phyloP scores from a whole-genome alignment of 2,329 filamentous ascomycete genomes.

The Penicillium psychrosexuale region DNA sequence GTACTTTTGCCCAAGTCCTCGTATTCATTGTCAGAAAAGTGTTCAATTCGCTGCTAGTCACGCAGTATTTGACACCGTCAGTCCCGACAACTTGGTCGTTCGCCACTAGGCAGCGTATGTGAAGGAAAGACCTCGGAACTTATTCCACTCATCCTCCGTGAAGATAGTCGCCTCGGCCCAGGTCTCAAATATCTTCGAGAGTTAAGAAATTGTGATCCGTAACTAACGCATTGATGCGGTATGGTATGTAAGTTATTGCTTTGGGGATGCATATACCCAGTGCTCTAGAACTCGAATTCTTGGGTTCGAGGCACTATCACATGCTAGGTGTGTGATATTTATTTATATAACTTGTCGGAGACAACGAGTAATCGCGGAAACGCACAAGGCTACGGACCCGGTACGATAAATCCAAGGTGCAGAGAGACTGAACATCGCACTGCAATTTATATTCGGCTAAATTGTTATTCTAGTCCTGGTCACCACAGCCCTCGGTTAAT shows the following conservation, averaged over 20 bases:
- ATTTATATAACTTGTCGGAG: not conserved
- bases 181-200: not conserved
- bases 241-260: not conserved
- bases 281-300: not conserved
- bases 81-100: slow-evolving; percentile 3
- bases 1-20: not conserved
- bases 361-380: not conserved
- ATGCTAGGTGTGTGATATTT: not conserved
- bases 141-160: not conserved
- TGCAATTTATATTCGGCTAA: too few species aligned
- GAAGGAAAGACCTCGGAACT: not conserved
- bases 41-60: slow-evolving; percentile 1
- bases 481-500: too few species aligned
- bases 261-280: not conserved
- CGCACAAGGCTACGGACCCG: not conserved
- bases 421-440: not conserved
- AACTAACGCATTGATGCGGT: not conserved
- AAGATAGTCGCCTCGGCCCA: not conserved
- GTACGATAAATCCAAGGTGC: not conserved
- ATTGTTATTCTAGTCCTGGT: too few species aligned
- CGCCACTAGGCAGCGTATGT: not conserved
- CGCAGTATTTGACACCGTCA: not conserved
- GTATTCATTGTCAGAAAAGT: not conserved
- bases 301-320: not conserved
- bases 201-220: not conserved